Conservation (phyloP, 2,329 filamentous ascomycete genomes). For the Xylariaceae sp. region DNA sequence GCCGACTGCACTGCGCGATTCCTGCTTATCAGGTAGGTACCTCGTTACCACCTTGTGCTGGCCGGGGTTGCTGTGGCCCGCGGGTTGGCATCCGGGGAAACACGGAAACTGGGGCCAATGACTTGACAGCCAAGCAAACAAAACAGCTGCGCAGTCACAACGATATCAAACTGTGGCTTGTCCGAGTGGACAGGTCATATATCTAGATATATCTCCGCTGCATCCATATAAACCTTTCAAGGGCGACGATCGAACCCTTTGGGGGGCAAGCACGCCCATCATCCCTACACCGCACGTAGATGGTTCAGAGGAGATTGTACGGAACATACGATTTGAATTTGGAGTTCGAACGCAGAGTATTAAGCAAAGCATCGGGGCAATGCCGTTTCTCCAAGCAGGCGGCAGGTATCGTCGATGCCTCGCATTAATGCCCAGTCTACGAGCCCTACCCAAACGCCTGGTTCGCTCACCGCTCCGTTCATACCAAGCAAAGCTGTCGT, state of each 20-base stretch:
- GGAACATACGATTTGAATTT: not conserved
- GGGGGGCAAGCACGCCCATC: conserved; percentile 1
- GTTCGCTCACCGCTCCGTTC: conserved; percentile 20
- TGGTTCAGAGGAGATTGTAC: not conserved
- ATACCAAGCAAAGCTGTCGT: conserved; percentile 20
- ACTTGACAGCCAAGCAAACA: conserved; percentile 20
- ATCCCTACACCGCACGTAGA: conserved; percentile 2
- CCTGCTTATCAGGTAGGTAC: conserved; percentile 15
- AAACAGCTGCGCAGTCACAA: conserved; percentile 9
- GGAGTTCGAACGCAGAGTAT: not conserved
- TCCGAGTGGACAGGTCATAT: conserved; percentile 20
- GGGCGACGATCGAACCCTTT: conserved; percentile 11
- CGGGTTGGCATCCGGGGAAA: conserved; percentile 20
- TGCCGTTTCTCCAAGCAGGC: conserved; percentile 5
- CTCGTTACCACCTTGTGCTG: conserved; percentile 14
- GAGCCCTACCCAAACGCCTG: conserved; percentile 9
- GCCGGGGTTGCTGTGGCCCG: conserved; percentile 8
- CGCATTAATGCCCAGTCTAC: conserved; percentile 21
- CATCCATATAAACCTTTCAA: conserved; percentile 2
- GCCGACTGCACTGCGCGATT: conserved; percentile 1
- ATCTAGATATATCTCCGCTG: conserved; percentile 8
- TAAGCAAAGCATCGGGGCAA: not conserved
- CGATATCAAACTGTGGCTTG: conserved; percentile 13
- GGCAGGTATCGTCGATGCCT: conserved; percentile 14
- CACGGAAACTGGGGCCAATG: conserved; percentile 20